Evolutionary conservation across 208 protist species (phyloP).

Genomic region (Strigomonas culicis): DNA sequence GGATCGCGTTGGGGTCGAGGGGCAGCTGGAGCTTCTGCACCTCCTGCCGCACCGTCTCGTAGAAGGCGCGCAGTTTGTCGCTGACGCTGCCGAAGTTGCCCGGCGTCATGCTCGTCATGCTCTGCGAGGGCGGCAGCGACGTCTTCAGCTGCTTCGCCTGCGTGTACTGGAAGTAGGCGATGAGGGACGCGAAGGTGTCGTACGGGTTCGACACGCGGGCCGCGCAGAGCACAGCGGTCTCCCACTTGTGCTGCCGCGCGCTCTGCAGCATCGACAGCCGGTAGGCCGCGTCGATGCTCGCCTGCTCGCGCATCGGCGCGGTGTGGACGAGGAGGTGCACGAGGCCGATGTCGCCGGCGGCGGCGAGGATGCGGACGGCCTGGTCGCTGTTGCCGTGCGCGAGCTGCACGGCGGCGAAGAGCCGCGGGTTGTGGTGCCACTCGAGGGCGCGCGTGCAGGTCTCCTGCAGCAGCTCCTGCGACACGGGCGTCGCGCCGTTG

Average conservation of each 20-base stretch:
- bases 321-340: conserved; percentile 77
- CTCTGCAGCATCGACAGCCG: conserved; percentile 73
- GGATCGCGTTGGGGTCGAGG: conserved; percentile 64
- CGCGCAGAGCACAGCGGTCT: conserved; percentile 67
- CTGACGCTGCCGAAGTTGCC: conserved; percentile 35
- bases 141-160: conserved; percentile 36
- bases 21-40: conserved; percentile 60
- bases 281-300: conserved; percentile 76
- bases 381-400: conserved; percentile 63
- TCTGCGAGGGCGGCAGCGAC: conserved; percentile 21
- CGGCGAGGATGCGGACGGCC: conserved; percentile 53
- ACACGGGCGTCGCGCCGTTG: conserved; percentile 31
- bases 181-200: conserved; percentile 62
- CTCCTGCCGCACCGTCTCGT: conserved; percentile 58
- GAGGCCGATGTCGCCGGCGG: conserved; percentile 57
- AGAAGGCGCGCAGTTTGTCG: conserved; percentile 65
- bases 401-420: conserved; percentile 61
- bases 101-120: conserved; percentile 36
- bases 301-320: conserved; percentile 71
- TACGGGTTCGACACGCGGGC: conserved; percentile 71
- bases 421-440: conserved; percentile 47
- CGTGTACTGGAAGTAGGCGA: conserved; percentile 70
- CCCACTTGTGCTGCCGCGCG: conserved; percentile 61
- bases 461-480: conserved; percentile 39
- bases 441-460: conserved; percentile 24